A percentile compares a stretch with the other conserved stretches of the same genome.
These are phyloP conservation scores for Metarhizium anisopliae DNA, from an alignment of 2,329 filamentous ascomycete species.

Conservation along the genomic window DNA sequence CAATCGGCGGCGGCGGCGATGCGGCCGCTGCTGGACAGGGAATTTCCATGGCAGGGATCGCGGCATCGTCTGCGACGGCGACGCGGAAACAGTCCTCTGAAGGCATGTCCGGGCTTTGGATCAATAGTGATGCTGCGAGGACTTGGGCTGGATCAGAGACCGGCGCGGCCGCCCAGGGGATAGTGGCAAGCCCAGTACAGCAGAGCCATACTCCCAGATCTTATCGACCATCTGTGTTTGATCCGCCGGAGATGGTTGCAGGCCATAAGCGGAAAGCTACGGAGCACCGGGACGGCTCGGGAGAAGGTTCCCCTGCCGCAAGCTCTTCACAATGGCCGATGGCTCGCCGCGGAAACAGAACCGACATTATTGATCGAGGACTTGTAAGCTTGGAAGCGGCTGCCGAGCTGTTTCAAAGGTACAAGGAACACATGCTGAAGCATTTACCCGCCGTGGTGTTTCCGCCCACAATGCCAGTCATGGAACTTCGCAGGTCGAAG, in stretches of 20 bases:
- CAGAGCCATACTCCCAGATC: not conserved
- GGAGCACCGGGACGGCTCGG: conserved; percentile 11
- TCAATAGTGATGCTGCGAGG: not conserved
- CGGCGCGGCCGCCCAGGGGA: not conserved
- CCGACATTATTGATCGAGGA: conserved; percentile 50
- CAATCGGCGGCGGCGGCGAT: not conserved
- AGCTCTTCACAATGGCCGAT: not conserved
- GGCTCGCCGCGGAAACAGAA: not conserved
- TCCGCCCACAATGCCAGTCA: conserved; percentile 40
- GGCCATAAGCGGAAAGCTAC: conserved; percentile 23
- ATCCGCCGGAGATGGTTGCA: conserved; percentile 7
- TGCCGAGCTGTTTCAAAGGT: conserved; percentile 45
- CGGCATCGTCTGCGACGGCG: not conserved
- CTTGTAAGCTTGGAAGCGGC: conserved; percentile 48
- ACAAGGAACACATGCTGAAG: conserved; percentile 48
- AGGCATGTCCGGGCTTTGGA: not conserved
- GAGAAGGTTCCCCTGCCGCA: conserved; percentile 1
- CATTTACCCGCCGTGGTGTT: conserved; percentile 58
- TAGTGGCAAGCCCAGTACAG: not conserved
- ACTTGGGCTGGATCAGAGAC: not conserved
- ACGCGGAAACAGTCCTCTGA: not conserved
- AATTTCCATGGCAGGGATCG: not conserved
- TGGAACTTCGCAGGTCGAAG: conserved; percentile 47
- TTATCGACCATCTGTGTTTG: conserved; percentile 1
- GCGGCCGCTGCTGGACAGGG: not conserved